Percentiles rank a stretch among this genome's conserved stretches.
Evolutionary conservation across 805 yeast genomes (phyloP).

Genomic region (Komagataella pseudopastoris): DNA sequence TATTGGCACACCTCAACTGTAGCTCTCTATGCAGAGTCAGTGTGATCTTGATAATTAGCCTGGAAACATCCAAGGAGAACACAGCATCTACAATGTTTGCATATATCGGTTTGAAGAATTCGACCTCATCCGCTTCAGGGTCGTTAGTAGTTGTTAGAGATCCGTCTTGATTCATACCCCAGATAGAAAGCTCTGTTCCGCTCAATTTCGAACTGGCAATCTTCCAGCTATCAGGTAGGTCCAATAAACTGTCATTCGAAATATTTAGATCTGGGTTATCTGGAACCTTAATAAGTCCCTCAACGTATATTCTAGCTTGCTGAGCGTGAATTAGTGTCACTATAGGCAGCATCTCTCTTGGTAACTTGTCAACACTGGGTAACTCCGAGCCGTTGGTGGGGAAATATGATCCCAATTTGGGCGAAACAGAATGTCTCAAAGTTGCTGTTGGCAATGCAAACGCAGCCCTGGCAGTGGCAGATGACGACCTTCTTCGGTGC

Average conservation of each 20-base stretch:
- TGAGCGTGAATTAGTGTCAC: conserved; percentile 62
- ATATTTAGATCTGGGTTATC: conserved; percentile 1
- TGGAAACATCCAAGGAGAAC: conserved; percentile 6
- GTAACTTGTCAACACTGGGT: conserved; percentile 12
- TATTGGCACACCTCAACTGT: conserved; percentile 11
- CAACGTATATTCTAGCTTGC: conserved; percentile 47
- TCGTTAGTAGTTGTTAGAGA: conserved; percentile 6
- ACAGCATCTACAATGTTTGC: conserved; percentile 36
- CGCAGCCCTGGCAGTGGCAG: neutral
- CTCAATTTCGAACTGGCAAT: conserved; percentile 17
- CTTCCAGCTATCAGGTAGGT: conserved; percentile 8
- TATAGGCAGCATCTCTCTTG: conserved; percentile 60
- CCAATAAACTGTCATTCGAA: neutral
- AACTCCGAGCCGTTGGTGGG: neutral
- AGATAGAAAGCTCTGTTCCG: conserved; percentile 42
- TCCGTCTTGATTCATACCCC: conserved; percentile 23
- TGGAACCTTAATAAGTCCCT: conserved; percentile 16
- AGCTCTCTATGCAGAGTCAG: conserved; percentile 13
- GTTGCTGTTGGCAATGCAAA: neutral
- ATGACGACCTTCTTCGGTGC: neutral
- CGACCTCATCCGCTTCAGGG: conserved; percentile 16
- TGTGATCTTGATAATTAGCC: conserved; percentile 5
- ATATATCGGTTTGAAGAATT: conserved; percentile 33
- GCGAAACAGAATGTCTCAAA: neutral
- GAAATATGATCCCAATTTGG: neutral